Conservation (phyloP, 176 grass and related monocot genomes). For the Juncus inflexus region DNA sequence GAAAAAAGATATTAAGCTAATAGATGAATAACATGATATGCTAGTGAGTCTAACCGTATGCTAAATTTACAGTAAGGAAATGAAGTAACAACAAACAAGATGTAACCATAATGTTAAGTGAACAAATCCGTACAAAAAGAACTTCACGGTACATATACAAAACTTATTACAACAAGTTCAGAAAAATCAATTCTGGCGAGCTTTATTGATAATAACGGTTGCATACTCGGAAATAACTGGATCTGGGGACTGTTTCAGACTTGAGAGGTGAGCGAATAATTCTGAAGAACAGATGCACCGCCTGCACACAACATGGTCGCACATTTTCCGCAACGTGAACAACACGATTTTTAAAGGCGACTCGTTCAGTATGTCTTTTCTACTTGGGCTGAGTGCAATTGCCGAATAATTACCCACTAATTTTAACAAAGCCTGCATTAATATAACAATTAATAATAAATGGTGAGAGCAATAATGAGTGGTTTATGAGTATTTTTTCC, state of each 20-base stretch:
- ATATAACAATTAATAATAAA: conserved; percentile 1
- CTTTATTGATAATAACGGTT: conserved; percentile 47
- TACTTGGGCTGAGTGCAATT: conserved; percentile 62
- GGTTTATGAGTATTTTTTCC: neutral
- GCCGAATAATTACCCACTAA: conserved; percentile 65
- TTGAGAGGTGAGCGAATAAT: conserved; percentile 51
- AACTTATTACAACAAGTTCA: too few species aligned
- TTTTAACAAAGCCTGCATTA: conserved; percentile 67
- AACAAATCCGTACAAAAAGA: too few species aligned
- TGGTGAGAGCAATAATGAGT: neutral
- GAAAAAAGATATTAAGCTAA: too few species aligned
- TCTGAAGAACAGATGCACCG: conserved; percentile 64
- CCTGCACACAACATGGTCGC: conserved; percentile 69
- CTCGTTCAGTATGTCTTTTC: conserved; percentile 57
- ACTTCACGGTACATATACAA: too few species aligned
- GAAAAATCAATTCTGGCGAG: conserved; percentile 25
- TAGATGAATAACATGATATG: too few species aligned
- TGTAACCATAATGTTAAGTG: too few species aligned
- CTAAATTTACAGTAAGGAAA: too few species aligned
- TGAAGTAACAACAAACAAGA: too few species aligned
- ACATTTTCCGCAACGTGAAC: conserved; percentile 87
- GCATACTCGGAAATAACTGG: conserved; percentile 59
- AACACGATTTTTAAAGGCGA: conserved; percentile 82
- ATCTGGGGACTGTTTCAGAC: conserved; percentile 70
- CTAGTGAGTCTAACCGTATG: too few species aligned